Conservation (phyloP, 2,329 filamentous ascomycete genomes). For the Blastomyces parvus region DNA sequence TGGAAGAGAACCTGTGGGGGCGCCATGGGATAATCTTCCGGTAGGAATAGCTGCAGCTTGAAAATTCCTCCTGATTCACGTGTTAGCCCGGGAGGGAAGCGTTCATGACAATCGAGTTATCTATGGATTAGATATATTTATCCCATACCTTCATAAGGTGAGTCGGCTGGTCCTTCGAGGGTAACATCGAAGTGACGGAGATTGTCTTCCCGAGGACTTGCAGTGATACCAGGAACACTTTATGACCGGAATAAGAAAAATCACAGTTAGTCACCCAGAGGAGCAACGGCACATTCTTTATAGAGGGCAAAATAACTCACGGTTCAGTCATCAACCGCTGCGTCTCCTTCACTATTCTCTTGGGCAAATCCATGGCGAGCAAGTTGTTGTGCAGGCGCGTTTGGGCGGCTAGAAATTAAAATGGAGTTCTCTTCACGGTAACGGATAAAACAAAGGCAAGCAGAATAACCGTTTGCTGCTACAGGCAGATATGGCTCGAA, state of each 20-base stretch:
- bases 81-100: slow-evolving; percentile 6
- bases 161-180: slow-evolving; percentile 84
- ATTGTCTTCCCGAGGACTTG: slow-evolving; percentile 92
- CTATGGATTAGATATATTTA: neutral
- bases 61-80: slow-evolving; percentile 62
- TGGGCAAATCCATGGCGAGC: slow-evolving; percentile 62
- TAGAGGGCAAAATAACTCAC: slow-evolving; percentile 45
- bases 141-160: slow-evolving; percentile 76
- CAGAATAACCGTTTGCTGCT: neutral
- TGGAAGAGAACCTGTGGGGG: slow-evolving; percentile 97
- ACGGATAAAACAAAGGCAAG: neutral
- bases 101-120: slow-evolving; percentile 1
- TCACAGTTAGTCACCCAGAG: slow-evolving; percentile 4
- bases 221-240: slow-evolving; percentile 92
- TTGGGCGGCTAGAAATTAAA: neutral
- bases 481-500: neutral
- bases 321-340: slow-evolving; percentile 94
- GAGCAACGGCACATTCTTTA: neutral
- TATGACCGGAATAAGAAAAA: slow-evolving; percentile 5
- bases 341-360: slow-evolving; percentile 97
- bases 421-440: neutral
- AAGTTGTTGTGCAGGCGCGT: neutral
- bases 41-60: slow-evolving; percentile 93
- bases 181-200: slow-evolving; percentile 96
- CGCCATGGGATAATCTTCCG: slow-evolving; percentile 98